Conservation (phyloP, 1,284 basidiomycete genomes). For the Gomphus sp. region DNA sequence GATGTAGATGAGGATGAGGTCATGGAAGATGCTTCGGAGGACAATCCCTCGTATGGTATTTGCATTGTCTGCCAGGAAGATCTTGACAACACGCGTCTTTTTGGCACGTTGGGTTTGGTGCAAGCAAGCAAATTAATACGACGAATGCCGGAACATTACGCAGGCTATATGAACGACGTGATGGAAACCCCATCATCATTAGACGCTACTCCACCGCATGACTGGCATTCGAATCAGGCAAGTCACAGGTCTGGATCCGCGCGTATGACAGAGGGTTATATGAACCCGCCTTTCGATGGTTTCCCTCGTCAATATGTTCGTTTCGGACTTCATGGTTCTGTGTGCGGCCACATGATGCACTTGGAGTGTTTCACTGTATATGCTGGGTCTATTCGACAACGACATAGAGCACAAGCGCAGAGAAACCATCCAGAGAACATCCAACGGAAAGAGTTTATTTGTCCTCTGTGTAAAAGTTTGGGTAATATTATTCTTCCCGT, state of each 20-base stretch:
- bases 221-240: conserved; percentile 44
- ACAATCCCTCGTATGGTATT: conserved; percentile 59
- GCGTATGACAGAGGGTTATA: background rate
- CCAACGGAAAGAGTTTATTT: conserved; percentile 89
- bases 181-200: conserved; percentile 57
- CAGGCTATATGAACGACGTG: conserved; percentile 66
- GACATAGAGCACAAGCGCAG: conserved; percentile 85
- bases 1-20: conserved; percentile 44
- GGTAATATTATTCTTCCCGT: conserved; percentile 93
- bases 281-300: conserved; percentile 44
- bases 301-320: conserved; percentile 67
- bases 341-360: conserved; percentile 98
- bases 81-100: conserved; percentile 63
- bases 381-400: conserved; percentile 76
- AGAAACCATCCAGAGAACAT: conserved; percentile 94
- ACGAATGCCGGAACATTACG: conserved; percentile 66
- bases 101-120: conserved; percentile 84
- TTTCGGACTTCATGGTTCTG: conserved; percentile 83
- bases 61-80: conserved; percentile 99
- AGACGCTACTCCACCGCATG: conserved; percentile 38
- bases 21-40: conserved; percentile 37
- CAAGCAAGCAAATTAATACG: conserved; percentile 87
- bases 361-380: conserved; percentile 91
- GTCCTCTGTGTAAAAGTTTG: conserved; percentile 96
- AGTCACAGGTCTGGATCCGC: conserved; percentile 24